Percentiles rank a stretch among this genome's conserved stretches.
These are phyloP conservation scores for Leptographium wingfieldii DNA, from an alignment of 2,329 filamentous ascomycete species.

Conservation along the genomic window DNA sequence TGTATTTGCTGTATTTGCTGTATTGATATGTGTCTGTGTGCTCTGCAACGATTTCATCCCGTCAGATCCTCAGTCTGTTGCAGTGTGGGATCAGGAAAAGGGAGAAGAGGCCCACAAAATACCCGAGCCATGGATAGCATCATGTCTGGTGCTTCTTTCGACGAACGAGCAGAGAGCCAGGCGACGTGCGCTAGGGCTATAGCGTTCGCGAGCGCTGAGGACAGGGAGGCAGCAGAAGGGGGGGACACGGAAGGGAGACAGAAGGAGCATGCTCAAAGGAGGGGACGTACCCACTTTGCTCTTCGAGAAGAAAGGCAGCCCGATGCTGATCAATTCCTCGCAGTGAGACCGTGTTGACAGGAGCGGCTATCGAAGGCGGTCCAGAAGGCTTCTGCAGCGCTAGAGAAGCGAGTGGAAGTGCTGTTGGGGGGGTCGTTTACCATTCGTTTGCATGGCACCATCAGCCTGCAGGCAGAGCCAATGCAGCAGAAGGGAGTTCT, in stretches of 20 bases:
- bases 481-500: neutral
- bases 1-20: neutral
- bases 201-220: neutral
- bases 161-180: neutral
- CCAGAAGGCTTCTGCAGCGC: neutral
- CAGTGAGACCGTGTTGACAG: neutral
- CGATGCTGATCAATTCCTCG: neutral
- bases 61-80: neutral
- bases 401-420: neutral
- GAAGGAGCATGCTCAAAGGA: neutral
- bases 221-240: neutral
- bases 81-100: neutral
- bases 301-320: neutral
- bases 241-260: neutral
- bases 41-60: neutral
- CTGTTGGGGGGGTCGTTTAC: neutral
- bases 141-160: neutral
- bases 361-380: neutral
- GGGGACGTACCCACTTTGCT: neutral
- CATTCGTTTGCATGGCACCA: neutral
- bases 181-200: neutral
- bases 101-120: neutral
- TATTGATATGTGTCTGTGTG: neutral
- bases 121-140: conserved; percentile 1
- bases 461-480: neutral